phyloP scores from a whole-genome alignment of 2,329 filamentous ascomycete species.

The Aureobasidium sp. region DNA sequence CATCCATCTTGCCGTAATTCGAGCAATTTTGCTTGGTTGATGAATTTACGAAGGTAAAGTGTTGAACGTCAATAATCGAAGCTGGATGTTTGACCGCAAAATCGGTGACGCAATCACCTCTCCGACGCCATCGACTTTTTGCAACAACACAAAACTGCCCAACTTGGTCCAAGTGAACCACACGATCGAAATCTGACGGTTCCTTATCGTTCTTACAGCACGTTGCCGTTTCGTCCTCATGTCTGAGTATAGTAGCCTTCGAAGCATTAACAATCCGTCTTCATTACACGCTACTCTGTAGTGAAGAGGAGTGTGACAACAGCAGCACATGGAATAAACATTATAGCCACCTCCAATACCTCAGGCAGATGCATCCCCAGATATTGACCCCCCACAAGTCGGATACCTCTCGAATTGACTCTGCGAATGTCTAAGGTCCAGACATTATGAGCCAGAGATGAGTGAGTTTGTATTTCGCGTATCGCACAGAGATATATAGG shows the following conservation, averaged over 20 bases:
- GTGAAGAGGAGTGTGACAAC: not conserved
- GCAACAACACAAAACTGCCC: not conserved
- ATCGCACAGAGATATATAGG: too few species aligned
- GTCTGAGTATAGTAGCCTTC: not conserved
- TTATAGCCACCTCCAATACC: not conserved
- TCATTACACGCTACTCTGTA: not conserved
- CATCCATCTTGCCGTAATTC: conserved; percentile 5
- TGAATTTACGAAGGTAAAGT: not conserved
- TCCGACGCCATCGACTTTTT: not conserved
- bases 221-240: not conserved
- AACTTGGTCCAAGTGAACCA: not conserved
- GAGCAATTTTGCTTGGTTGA: not conserved
- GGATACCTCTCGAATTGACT: not conserved
- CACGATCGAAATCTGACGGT: not conserved
- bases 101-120: not conserved
- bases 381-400: not conserved
- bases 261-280: not conserved
- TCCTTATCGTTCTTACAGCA: not conserved
- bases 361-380: not conserved
- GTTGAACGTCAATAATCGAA: not conserved
- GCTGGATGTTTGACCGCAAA: not conserved
- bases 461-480: not conserved
- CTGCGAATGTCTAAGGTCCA: not conserved
- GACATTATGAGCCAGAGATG: not conserved
- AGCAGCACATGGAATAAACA: not conserved